phyloP scores from a whole-genome alignment of 352 stramenopile genomes.

The Halophytophthora polymorphica region DNA sequence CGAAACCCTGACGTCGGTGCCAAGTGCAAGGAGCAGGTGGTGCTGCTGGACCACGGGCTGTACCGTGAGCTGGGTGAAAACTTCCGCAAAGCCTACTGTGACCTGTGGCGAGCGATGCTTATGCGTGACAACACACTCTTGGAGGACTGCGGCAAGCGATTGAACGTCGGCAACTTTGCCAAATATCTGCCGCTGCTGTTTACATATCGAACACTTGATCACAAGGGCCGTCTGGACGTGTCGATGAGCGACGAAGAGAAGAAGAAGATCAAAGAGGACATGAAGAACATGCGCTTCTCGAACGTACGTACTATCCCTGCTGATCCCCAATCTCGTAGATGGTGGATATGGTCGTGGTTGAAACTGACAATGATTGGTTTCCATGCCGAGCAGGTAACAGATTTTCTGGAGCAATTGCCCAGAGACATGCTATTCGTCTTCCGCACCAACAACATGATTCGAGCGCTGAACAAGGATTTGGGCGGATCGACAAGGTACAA shows the following conservation, averaged over 20 bases:
- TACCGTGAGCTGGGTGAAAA: constrained; percentile 92
- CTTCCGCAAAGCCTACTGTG: constrained; percentile 94
- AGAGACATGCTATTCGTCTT: constrained; percentile 91
- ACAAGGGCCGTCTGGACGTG: constrained; percentile 51
- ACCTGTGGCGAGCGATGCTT: constrained; percentile 94
- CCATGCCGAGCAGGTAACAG: constrained; percentile 40
- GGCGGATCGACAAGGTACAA: constrained; percentile 66
- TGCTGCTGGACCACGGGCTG: constrained; percentile 97
- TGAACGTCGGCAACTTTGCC: constrained; percentile 58
- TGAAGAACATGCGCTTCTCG: constrained; percentile 64
- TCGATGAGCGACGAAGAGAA: constrained; percentile 72
- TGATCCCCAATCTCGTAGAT: not conserved
- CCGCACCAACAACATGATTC: constrained; percentile 90
- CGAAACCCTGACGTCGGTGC: constrained; percentile 41
- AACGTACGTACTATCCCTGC: constrained; percentile 37
- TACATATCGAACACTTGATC: constrained; percentile 78
- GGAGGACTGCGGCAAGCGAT: constrained; percentile 43
- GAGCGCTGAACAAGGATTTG: constrained; percentile 86
- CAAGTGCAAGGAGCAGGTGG: constrained; percentile 83
- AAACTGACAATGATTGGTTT: constrained; percentile 4
- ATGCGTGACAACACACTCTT: constrained; percentile 85
- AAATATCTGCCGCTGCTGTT: constrained; percentile 85
- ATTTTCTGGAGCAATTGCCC: constrained; percentile 84
- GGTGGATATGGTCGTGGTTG: not conserved
- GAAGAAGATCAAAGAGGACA: constrained; percentile 46